Conservation (phyloP, 2,329 filamentous ascomycete genomes). For the Exophiala alcalophila region DNA sequence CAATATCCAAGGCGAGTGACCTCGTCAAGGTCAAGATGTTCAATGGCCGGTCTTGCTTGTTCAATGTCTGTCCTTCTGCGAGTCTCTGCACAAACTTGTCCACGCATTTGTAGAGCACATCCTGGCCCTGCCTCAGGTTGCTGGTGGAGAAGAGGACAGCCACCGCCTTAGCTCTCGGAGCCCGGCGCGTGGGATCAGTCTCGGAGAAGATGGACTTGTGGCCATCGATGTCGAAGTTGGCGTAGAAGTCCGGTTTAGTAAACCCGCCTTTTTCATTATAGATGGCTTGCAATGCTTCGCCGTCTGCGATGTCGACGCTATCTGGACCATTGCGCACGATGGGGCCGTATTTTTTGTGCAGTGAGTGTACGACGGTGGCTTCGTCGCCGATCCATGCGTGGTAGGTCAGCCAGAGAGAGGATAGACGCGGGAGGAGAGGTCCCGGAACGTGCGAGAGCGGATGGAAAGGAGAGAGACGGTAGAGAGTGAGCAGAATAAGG, state of each 20-base stretch:
- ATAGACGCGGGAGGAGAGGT: slow-evolving; percentile 36
- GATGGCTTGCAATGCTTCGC: slow-evolving; percentile 48
- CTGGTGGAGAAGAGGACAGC: slow-evolving; percentile 50
- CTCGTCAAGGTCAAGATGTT: slow-evolving; percentile 52
- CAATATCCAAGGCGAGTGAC: slow-evolving; percentile 53
- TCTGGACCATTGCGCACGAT: slow-evolving; percentile 41
- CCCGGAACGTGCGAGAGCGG: slow-evolving; percentile 42
- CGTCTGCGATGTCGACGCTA: slow-evolving; percentile 44
- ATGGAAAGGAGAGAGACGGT: slow-evolving; percentile 38
- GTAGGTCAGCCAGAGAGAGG: slow-evolving; percentile 36
- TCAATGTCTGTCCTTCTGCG: slow-evolving; percentile 33
- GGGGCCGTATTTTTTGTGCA: slow-evolving; percentile 38
- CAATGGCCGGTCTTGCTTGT: slow-evolving; percentile 35
- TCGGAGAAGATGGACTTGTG: slow-evolving; percentile 51
- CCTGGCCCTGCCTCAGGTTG: slow-evolving; percentile 41
- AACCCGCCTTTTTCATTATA: slow-evolving; percentile 55
- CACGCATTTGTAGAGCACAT: slow-evolving; percentile 42
- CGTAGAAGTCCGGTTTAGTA: slow-evolving; percentile 51
- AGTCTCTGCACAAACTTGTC: slow-evolving; percentile 44
- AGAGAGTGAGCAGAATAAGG: slow-evolving; percentile 30
- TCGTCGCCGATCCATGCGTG: slow-evolving; percentile 38
- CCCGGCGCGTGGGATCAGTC: slow-evolving; percentile 40
- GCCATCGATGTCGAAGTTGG: slow-evolving; percentile 58
- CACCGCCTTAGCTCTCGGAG: slow-evolving; percentile 50
- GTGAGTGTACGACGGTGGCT: slow-evolving; percentile 30